Base-by-base conservation (phyloP, 148 eudicot species). In the Rheum nobile region DNA sequence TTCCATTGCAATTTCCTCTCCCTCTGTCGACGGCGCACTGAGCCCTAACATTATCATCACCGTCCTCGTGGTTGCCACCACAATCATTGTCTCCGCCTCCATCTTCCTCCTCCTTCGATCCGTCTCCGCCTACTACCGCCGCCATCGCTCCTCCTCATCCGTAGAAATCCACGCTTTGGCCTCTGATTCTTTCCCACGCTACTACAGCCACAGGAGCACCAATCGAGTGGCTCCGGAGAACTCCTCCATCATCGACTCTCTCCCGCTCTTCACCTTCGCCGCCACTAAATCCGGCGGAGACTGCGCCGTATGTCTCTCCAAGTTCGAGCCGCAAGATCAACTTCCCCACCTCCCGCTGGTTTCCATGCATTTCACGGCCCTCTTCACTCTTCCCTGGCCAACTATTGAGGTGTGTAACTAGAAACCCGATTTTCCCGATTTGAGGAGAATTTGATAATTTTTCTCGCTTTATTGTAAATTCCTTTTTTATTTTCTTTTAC, bases 331-430 rank as follows among this genome's bases (percentile, higher is more conserved):
- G 47, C 57, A 83, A 3, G 99, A 95, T 80, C 87, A 80, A 71
- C 89, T 95, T 6, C 90, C 96, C 0, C 72, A 92, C 2, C 81
- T 95, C 4, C 99, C 0, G 71, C 90, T 8, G 90, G 99, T 48
- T 95, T 96, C 71, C 99, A 95, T 79, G 97, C 93, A 0, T 95
- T 95, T 24, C 99, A 95, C 75, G 81, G n/a, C n/a, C n/a, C n/a
- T n/a, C n/a, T n/a, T n/a, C n/a, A n/a, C n/a, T n/a, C n/a, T n/a
- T n/a, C n/a, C n/a, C n/a, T n/a, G n/a, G n/a, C n/a, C n/a, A n/a
- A n/a, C n/a, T n/a, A n/a, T n/a, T n/a, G n/a, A n/a, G n/a, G n/a
- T n/a, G n/a, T n/a, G n/a, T n/a, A n/a, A n/a, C n/a, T n/a, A n/a
- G n/a, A n/a, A n/a, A n/a, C n/a, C n/a, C n/a, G n/a, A n/a, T n/a